These are phyloP conservation scores for Talaromyces funiculosus DNA, from an alignment of 2,329 filamentous ascomycete genomes.

Conservation along the genomic window DNA sequence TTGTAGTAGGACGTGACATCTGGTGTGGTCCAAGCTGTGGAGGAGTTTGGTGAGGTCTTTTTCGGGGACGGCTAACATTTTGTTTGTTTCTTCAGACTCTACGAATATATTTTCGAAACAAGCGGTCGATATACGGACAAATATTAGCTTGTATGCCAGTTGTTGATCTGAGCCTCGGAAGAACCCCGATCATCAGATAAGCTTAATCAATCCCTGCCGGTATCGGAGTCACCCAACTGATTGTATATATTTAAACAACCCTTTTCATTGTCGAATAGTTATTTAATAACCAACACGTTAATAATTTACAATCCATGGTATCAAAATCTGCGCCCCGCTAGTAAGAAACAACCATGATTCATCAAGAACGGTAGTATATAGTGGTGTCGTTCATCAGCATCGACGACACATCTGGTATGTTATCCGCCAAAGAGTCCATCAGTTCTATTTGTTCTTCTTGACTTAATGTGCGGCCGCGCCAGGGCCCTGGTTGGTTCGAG, in stretches of 20 bases:
- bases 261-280: not conserved
- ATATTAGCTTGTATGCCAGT: not conserved
- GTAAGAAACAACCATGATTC: not conserved
- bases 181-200: not conserved
- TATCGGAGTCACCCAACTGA: not conserved
- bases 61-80: constrained; percentile 33
- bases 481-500: constrained; percentile 41
- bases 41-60: constrained; percentile 30
- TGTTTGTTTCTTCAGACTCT: not conserved
- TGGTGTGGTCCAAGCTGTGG: constrained; percentile 23
- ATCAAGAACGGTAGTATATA: constrained; percentile 13
- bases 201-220: not conserved
- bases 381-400: constrained; percentile 8
- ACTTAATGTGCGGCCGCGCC: constrained; percentile 61
- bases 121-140: not conserved
- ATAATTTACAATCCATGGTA: not conserved
- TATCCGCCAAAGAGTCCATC: constrained; percentile 67
- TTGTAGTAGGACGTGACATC: constrained; percentile 34
- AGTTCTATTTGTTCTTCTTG: constrained; percentile 78
- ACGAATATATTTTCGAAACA: not conserved
- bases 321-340: not conserved
- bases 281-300: not conserved
- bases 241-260: not conserved
- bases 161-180: not conserved
- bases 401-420: constrained; percentile 45